Conservation (phyloP, 106 monocot genomes). For the Acorus calamus region DNA sequence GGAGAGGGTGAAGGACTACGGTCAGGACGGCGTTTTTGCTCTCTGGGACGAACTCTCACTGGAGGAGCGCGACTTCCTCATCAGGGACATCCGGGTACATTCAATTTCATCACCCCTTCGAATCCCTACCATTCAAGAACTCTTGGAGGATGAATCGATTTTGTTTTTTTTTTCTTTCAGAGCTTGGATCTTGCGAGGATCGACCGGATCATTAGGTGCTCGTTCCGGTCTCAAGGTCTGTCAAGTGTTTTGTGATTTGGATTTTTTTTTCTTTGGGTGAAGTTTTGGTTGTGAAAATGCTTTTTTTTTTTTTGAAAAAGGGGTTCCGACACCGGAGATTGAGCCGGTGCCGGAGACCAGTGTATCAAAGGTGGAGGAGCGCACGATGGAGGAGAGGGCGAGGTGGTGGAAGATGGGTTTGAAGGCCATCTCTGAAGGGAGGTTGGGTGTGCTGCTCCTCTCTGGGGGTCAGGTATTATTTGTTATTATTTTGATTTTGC, state of each 20-base stretch:
- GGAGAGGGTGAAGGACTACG: slow-evolving; percentile 94
- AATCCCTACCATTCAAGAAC: too few species aligned
- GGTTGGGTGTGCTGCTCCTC: slow-evolving; percentile 84
- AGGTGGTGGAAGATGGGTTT: slow-evolving; percentile 93
- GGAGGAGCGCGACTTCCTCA: slow-evolving; percentile 63
- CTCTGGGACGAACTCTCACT: slow-evolving; percentile 82
- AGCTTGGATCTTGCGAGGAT: slow-evolving; percentile 79
- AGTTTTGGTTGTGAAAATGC: not conserved
- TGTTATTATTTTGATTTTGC: too few species aligned
- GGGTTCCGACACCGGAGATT: slow-evolving; percentile 33
- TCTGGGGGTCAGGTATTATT: slow-evolving; percentile 81
- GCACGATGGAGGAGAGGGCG: slow-evolving; percentile 55
- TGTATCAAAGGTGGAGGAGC: slow-evolving; percentile 71
- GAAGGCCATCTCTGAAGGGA: slow-evolving; percentile 95
- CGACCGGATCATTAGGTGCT: slow-evolving; percentile 83
- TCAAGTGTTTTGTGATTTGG: too few species aligned
- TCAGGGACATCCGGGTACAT: slow-evolving; percentile 64
- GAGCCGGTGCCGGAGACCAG: slow-evolving; percentile 83
- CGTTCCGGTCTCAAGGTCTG: slow-evolving; percentile 81
- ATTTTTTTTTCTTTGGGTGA: not conserved
- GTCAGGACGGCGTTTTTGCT: slow-evolving; percentile 80
- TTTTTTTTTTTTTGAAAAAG: too few species aligned
- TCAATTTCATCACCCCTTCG: not conserved
- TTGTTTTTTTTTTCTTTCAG: slow-evolving; percentile 13
- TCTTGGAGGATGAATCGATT: too few species aligned